These are phyloP conservation scores for Hypoxylon rubiginosum DNA, from an alignment of 2,329 filamentous ascomycete genomes.

Conservation along the genomic window DNA sequence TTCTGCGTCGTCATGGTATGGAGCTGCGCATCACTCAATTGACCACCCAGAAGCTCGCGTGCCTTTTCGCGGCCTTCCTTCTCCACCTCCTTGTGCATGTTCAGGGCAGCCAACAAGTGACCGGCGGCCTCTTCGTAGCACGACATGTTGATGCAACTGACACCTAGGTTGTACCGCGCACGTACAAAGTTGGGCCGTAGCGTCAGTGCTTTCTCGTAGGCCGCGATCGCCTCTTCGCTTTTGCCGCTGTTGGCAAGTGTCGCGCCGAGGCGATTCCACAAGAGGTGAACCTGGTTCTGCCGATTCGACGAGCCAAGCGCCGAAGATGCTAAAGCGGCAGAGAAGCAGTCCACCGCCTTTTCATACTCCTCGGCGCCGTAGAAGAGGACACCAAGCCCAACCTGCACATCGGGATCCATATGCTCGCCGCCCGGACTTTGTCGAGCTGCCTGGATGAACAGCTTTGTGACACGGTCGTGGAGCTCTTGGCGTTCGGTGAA, in stretches of 20 bases:
- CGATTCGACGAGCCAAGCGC: slow-evolving; percentile 88
- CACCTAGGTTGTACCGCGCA: slow-evolving; percentile 95
- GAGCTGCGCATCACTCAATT: slow-evolving; percentile 75
- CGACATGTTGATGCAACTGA: slow-evolving; percentile 97
- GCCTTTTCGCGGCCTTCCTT: slow-evolving; percentile 86
- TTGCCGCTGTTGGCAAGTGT: slow-evolving; percentile 95
- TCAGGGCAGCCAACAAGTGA: slow-evolving; percentile 89
- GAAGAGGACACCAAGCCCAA: slow-evolving; percentile 95
- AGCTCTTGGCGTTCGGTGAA: slow-evolving; percentile 93
- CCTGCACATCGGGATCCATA: slow-evolving; percentile 99
- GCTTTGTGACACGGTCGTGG: slow-evolving; percentile 88
- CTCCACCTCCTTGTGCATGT: slow-evolving; percentile 96
- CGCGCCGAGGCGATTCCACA: slow-evolving; percentile 97
- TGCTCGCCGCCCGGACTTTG: slow-evolving; percentile 91
- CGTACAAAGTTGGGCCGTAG: slow-evolving; percentile 97
- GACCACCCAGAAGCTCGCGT: slow-evolving; percentile 80
- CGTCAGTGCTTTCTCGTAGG: slow-evolving; percentile 91
- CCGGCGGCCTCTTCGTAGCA: slow-evolving; percentile 94
- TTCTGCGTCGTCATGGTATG: slow-evolving; percentile 95
- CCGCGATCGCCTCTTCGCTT: slow-evolving; percentile 94
- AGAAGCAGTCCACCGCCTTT: slow-evolving; percentile 99
- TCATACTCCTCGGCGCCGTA: slow-evolving; percentile 98
- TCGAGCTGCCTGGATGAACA: slow-evolving; percentile 93
- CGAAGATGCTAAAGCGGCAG: slow-evolving; percentile 86
- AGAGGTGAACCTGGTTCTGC: slow-evolving; percentile 86